phyloP scores from a whole-genome alignment of 345 rosid species.

The Dimocarpus longan region DNA sequence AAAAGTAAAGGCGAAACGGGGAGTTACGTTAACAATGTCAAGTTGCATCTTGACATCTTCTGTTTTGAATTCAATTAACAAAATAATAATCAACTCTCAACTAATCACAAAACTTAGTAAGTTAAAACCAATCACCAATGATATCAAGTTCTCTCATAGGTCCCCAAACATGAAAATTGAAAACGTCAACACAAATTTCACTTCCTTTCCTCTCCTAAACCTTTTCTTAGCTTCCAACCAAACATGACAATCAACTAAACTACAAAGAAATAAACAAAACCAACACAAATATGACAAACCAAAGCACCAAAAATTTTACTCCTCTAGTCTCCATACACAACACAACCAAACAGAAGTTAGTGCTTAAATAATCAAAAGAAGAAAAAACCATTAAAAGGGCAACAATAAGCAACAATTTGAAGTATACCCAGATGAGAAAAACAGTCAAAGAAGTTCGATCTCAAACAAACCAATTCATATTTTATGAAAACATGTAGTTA shows the following conservation, averaged over 20 bases:
- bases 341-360: neutral
- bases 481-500: conserved; percentile 11
- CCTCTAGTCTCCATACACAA: neutral
- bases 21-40: neutral
- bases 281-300: neutral
- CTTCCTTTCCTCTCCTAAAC: neutral
- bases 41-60: neutral
- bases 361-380: neutral
- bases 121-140: neutral
- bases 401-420: neutral
- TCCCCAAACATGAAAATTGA: neutral
- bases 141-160: neutral
- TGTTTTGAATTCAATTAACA: neutral
- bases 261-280: neutral
- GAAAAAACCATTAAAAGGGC: neutral
- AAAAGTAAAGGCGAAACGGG: neutral
- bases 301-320: neutral
- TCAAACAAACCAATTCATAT: conserved; percentile 6
- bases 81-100: neutral
- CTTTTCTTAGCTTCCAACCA: neutral
- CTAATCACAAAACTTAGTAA: neutral
- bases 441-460: neutral
- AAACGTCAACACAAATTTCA: neutral
- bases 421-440: neutral
- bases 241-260: neutral